Evolutionary conservation across 2,329 filamentous ascomycete species (phyloP), one percentile per base, ranked within the genome.

Genomic region (Sporothrix brasiliensis): DNA sequence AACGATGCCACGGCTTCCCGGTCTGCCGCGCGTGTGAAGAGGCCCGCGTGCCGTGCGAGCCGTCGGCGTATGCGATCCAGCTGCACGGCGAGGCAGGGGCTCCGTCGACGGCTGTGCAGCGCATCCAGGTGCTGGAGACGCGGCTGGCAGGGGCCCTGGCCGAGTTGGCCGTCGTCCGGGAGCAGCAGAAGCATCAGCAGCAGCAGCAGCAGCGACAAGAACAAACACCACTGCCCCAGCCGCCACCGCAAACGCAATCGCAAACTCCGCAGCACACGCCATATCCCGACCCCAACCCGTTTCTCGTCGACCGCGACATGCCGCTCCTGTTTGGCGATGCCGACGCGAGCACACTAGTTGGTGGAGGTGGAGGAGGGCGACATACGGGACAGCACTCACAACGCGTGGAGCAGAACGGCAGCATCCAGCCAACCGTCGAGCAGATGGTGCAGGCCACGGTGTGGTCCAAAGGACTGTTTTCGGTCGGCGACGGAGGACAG

Each of bases 401-500:
- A 24, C 24, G 2, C 24, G 24, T 24, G 24, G 24, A 24, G 24
- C 24, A 24, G 24, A 24, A 24, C 24, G 24, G 34, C n/a, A 21
- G 41, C n/a, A 27, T 63, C 5, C 39, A 41, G 49, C 39, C 47
- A 10, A 49, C 34, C 1, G 77, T 86, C 13, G 82, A 83, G n/a
- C 82, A 84, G 61, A 84, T 86, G 81, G 83, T 60, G 6, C 56
- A 60, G 56, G 56, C 56, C 11, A 60, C 56, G n/a, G 83, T 85
- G 1, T 85, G 83, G 84, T 83, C 84, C 69, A 84, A 85, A 72
- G 81, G 82, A 0, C 75, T 85, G 19, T 52, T 63, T 2, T 21
- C 67, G 2, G 39, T 58, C 24, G 53, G 67, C 19, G 52, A 68
- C 24, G 41, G 52, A 21, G 24, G n/a, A 4, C 39, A 24, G 21